Percentiles rank a stretch among this genome's conserved stretches.
Conservation (phyloP, 2,329 filamentous ascomycete genomes). For the Microcera coccophila region DNA sequence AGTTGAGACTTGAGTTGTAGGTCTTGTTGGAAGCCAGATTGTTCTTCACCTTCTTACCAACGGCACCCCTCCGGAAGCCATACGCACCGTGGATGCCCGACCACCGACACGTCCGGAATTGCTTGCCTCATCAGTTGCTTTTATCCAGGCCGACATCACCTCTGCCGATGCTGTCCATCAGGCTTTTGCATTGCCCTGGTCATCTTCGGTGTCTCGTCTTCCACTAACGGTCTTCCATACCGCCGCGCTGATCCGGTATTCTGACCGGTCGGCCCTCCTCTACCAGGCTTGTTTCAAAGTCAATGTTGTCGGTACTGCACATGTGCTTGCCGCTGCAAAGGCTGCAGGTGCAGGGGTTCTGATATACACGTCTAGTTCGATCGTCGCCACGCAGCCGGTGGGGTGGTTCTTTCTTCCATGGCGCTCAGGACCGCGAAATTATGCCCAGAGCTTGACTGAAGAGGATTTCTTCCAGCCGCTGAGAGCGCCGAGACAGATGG, state of each 20-base stretch:
- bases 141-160: slow-evolving; percentile 48
- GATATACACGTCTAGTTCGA: slow-evolving; percentile 49
- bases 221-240: slow-evolving; percentile 57
- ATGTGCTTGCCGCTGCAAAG: slow-evolving; percentile 46
- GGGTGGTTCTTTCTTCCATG: slow-evolving; percentile 44
- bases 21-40: slow-evolving; percentile 53
- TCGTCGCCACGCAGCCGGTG: slow-evolving; percentile 39
- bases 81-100: slow-evolving; percentile 52
- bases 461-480: slow-evolving; percentile 41
- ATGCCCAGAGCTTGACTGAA: slow-evolving; percentile 45
- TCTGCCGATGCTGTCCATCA: slow-evolving; percentile 39
- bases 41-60: slow-evolving; percentile 50
- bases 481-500: slow-evolving; percentile 38
- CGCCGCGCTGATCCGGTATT: slow-evolving; percentile 50
- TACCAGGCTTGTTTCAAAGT: slow-evolving; percentile 45
- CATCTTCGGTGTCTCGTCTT: slow-evolving; percentile 32
- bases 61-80: slow-evolving; percentile 47
- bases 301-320: slow-evolving; percentile 48
- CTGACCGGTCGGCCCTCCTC: slow-evolving; percentile 43
- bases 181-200: slow-evolving; percentile 49
- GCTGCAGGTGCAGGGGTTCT: slow-evolving; percentile 46
- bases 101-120: slow-evolving; percentile 42
- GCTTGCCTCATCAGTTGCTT: slow-evolving; percentile 36
- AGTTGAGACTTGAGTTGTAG: slow-evolving; percentile 28
- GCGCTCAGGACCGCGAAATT: slow-evolving; percentile 35